Evolutionary conservation across 768 basidiomycete species (phyloP).

Genomic region (Phylloporus sp.): DNA sequence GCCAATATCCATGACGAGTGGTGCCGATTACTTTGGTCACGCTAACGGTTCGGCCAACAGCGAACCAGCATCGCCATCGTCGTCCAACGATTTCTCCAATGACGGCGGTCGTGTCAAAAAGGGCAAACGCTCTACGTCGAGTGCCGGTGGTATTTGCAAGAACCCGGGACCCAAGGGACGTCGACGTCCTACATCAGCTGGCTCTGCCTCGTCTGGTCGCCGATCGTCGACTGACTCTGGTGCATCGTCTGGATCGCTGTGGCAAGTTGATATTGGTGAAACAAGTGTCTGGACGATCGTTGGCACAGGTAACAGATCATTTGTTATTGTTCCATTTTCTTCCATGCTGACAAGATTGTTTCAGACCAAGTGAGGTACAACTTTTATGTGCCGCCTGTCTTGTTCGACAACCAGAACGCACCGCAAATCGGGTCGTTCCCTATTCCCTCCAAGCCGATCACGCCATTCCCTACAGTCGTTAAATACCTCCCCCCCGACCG

Average conservation of each 20-base stretch:
- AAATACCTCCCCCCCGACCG: slow-evolving; percentile 90
- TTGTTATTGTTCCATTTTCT: slow-evolving; percentile 1
- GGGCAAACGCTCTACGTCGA: slow-evolving; percentile 69
- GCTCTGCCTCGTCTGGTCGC: slow-evolving; percentile 61
- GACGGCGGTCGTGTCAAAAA: slow-evolving; percentile 85
- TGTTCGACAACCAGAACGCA: slow-evolving; percentile 78
- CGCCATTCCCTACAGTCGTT: slow-evolving; percentile 81
- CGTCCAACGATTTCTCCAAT: slow-evolving; percentile 65
- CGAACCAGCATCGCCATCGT: slow-evolving; percentile 61
- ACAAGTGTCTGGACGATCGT: slow-evolving; percentile 94
- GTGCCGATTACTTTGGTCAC: slow-evolving; percentile 62
- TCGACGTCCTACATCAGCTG: slow-evolving; percentile 72
- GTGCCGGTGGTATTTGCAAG: slow-evolving; percentile 43
- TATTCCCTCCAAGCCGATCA: slow-evolving; percentile 75
- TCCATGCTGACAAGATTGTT: slow-evolving; percentile 16
- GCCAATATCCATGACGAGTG: slow-evolving; percentile 45
- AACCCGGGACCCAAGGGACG: slow-evolving; percentile 44
- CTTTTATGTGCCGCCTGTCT: slow-evolving; percentile 83
- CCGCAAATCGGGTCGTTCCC: slow-evolving; percentile 69
- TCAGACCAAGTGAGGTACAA: slow-evolving; percentile 89
- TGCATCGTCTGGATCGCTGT: slow-evolving; percentile 72
- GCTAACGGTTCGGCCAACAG: slow-evolving; percentile 45
- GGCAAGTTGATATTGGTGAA: slow-evolving; percentile 90
- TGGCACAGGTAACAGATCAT: slow-evolving; percentile 60
- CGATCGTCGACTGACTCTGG: slow-evolving; percentile 63